Percentiles rank a stretch among this genome's conserved stretches.
Conservation (phyloP, 352 stramenopile species). For the Aphanomyces cochlioides region DNA sequence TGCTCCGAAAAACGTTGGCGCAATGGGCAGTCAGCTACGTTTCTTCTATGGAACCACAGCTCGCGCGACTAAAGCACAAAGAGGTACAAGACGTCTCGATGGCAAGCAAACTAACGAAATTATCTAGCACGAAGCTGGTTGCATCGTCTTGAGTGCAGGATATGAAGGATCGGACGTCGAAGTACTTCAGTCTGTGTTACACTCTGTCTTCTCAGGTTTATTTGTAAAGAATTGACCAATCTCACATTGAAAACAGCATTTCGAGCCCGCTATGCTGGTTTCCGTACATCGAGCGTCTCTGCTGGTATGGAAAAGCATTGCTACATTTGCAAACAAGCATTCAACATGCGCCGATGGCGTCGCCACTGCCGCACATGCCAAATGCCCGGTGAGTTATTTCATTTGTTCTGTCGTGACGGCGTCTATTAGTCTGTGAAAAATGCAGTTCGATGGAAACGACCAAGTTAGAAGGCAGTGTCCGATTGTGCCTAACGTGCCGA, state of each 20-base stretch:
- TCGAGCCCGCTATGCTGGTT: conserved; percentile 67
- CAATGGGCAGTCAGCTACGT: conserved; percentile 66
- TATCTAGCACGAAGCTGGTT: conserved; percentile 43
- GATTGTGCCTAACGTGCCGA: conserved; percentile 55
- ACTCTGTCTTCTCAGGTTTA: conserved; percentile 47
- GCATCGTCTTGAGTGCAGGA: conserved; percentile 48
- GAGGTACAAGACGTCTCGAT: conserved; percentile 30
- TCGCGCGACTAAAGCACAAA: conserved; percentile 53
- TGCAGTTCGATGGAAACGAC: conserved; percentile 63
- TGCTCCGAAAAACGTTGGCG: conserved; percentile 60
- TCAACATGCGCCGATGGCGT: conserved; percentile 72
- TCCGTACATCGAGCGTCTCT: conserved; percentile 70
- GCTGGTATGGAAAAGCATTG: conserved; percentile 63
- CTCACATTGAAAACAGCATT: conserved; percentile 38
- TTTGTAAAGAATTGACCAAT: not conserved
- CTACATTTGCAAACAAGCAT: conserved; percentile 60
- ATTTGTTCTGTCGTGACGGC: not conserved
- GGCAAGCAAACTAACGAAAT: not conserved
- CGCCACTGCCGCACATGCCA: conserved; percentile 68
- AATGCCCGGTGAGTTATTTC: conserved; percentile 33
- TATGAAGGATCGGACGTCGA: conserved; percentile 47
- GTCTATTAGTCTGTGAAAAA: conserved; percentile 50
- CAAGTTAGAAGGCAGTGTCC: conserved; percentile 58
- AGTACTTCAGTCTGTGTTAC: conserved; percentile 47
- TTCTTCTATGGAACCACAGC: conserved; percentile 38